phyloP scores from a whole-genome alignment of 2,329 filamentous ascomycete species.

The Lecanicillium sp. region DNA sequence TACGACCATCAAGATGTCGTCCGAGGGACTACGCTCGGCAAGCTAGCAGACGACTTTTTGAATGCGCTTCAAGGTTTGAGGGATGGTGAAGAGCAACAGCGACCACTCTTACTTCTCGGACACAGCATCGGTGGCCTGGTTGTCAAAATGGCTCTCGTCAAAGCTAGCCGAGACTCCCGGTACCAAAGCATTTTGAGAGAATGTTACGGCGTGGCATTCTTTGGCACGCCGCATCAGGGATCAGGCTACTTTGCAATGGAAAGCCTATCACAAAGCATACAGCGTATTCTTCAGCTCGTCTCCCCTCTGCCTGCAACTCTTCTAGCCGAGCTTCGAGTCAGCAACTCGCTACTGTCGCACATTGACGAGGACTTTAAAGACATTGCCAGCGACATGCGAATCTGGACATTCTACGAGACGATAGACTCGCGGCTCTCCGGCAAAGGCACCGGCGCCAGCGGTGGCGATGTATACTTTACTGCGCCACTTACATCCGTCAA shows the following conservation, averaged over 20 bases:
- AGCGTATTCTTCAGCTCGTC: conserved; percentile 41
- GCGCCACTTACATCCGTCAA: conserved; percentile 52
- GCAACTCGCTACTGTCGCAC: conserved; percentile 37
- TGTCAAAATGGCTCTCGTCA: conserved; percentile 46
- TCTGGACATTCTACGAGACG: conserved; percentile 58
- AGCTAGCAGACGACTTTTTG: conserved; percentile 38
- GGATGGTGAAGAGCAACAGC: conserved; percentile 23
- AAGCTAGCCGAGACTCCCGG: conserved; percentile 28
- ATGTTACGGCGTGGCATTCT: conserved; percentile 54
- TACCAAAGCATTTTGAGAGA: conserved; percentile 40
- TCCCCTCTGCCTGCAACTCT: conserved; percentile 41
- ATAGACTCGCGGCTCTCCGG: conserved; percentile 49
- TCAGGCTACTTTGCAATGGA: conserved; percentile 54
- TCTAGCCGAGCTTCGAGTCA: conserved; percentile 40
- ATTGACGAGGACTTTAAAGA: conserved; percentile 48
- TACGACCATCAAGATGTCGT: conserved; percentile 38
- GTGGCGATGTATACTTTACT: conserved; percentile 45
- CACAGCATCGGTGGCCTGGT: conserved; percentile 55
- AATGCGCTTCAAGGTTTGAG: conserved; percentile 31
- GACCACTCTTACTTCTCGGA: conserved; percentile 51
- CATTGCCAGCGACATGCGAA: conserved; percentile 46
- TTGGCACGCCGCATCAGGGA: conserved; percentile 53
- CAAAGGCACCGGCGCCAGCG: conserved; percentile 25
- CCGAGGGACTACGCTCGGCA: conserved; percentile 33
- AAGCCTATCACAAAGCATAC: conserved; percentile 46